Conservation (phyloP, 495 filamentous ascomycete genomes). For the Neurospora sp. region DNA sequence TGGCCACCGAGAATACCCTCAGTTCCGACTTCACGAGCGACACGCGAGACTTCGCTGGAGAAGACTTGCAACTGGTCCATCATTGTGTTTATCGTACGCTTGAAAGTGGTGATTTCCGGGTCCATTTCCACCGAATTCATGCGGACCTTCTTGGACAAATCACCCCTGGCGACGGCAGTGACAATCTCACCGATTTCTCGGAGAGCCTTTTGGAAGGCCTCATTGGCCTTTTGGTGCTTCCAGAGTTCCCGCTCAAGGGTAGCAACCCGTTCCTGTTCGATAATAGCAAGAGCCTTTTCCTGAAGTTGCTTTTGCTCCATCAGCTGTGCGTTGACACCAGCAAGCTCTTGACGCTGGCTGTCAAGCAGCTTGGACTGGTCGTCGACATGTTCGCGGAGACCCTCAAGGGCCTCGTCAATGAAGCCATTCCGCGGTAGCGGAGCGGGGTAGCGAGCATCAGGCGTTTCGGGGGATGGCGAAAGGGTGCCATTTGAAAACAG, state of each 20-base stretch:
- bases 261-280: slow-evolving; percentile 44
- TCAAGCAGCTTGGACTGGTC: slow-evolving; percentile 71
- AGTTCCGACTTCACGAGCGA: slow-evolving; percentile 94
- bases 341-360: slow-evolving; percentile 60
- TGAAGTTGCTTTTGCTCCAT: slow-evolving; percentile 56
- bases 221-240: slow-evolving; percentile 96
- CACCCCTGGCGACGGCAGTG: slow-evolving; percentile 88
- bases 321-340: slow-evolving; percentile 56
- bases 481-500: slow-evolving; percentile 40
- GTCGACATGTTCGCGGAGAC: slow-evolving; percentile 63
- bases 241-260: slow-evolving; percentile 78
- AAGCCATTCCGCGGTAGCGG: slow-evolving; percentile 24
- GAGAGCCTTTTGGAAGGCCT: slow-evolving; percentile 95
- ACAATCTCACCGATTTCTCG: slow-evolving; percentile 96
- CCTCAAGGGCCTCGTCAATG: slow-evolving; percentile 60
- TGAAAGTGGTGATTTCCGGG: slow-evolving; percentile 98
- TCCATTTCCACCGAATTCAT: slow-evolving; percentile 97
- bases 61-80: slow-evolving; percentile 98
- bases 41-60: slow-evolving; percentile 90
- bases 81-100: slow-evolving; percentile 96
- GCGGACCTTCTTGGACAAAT: slow-evolving; percentile 94
- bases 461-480: slow-evolving; percentile 1
- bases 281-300: slow-evolving; percentile 46
- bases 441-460: slow-evolving; percentile 10
- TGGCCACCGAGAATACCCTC: slow-evolving; percentile 96